Evolutionary conservation across 2,329 filamentous ascomycete genomes (phyloP), one percentile per base, ranked within the genome.

Genomic region (Zymoseptoria passerinii): DNA sequence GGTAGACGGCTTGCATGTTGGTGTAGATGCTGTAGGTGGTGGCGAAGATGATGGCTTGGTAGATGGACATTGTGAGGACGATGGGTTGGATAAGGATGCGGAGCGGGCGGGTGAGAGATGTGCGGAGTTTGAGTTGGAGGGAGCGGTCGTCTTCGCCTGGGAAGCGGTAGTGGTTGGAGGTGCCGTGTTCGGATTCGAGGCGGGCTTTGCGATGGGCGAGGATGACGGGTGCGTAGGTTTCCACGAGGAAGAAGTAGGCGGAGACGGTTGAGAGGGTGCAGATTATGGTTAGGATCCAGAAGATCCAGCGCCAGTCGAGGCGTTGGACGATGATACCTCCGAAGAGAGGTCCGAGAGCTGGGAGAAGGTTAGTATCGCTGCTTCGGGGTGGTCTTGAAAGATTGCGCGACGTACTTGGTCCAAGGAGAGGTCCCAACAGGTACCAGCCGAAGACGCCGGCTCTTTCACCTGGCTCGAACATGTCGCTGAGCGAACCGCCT

Each of bases 401-500:
- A 16, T 4, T 13, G 3, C 2, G 35, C 10, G n/a, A 44, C 35
- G 35, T 16, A 44, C 35, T 68, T 9, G 67, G 67, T 1, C 76
- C 76, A 1, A 79, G 71, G 2, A 80, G 56, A 0, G 74, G 76
- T 0, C 75, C 75, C 0, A 78, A 65, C 1, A 77, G 64, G 61
- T 78, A 78, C 73, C 74, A 77, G 2, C 75, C 75, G 59, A 77
- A 77, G 0, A 79, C 71, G 4, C 74, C 72, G 8, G 77, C 78
- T 59, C 79, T 67, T 58, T 79, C 71, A 23, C 66, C 72, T 0
- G 77, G 75, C 23, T 72, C 63, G 57, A 80, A 81, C 77, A 81
- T 80, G 55, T 81, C 79, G 52, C 70, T 73, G n/a, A 81, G 77
- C 0, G 76, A 80, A 1, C 78, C 78, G 6, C 79, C 79, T 1